These are phyloP conservation scores for Hypoxylon cercidicola DNA, from an alignment of 495 filamentous ascomycete genomes.

Conservation along the genomic window DNA sequence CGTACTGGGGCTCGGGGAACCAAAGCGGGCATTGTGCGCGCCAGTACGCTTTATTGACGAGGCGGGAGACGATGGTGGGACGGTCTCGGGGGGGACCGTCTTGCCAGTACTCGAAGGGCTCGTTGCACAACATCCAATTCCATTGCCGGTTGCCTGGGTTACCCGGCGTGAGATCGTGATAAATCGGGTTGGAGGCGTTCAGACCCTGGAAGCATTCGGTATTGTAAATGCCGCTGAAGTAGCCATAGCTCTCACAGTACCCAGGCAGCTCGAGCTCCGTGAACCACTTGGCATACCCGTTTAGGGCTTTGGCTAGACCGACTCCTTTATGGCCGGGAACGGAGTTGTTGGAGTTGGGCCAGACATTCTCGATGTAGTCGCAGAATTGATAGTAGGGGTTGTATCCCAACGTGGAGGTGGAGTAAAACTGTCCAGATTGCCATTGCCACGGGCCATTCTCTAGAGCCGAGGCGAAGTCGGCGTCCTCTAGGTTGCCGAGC, in stretches of 20 bases:
- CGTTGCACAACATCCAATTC: slow-evolving; percentile 74
- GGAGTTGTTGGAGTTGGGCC: slow-evolving; percentile 37
- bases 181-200: slow-evolving; percentile 66
- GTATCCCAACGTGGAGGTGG: slow-evolving; percentile 48
- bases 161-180: slow-evolving; percentile 61
- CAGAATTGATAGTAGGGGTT: slow-evolving; percentile 65
- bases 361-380: slow-evolving; percentile 53
- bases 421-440: slow-evolving; percentile 64
- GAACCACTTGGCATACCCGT: slow-evolving; percentile 64
- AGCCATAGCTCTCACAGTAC: slow-evolving; percentile 56
- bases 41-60: slow-evolving; percentile 67
- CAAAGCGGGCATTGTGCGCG: slow-evolving; percentile 66
- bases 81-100: slow-evolving; percentile 59
- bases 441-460: slow-evolving; percentile 66
- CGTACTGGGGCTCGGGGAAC: slow-evolving; percentile 67
- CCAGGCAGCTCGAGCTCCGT: slow-evolving; percentile 59
- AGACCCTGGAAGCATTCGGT: slow-evolving; percentile 67
- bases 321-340: slow-evolving; percentile 56
- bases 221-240: slow-evolving; percentile 55
- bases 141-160: slow-evolving; percentile 69
- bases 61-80: slow-evolving; percentile 64
- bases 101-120: slow-evolving; percentile 71
- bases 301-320: slow-evolving; percentile 58
- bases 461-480: slow-evolving; percentile 67
- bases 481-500: slow-evolving; percentile 61